Percentiles rank a stretch among this genome's conserved stretches.
These are phyloP conservation scores for Cytospora paraplurivora DNA, from an alignment of 2,329 filamentous ascomycete genomes.

Conservation along the genomic window DNA sequence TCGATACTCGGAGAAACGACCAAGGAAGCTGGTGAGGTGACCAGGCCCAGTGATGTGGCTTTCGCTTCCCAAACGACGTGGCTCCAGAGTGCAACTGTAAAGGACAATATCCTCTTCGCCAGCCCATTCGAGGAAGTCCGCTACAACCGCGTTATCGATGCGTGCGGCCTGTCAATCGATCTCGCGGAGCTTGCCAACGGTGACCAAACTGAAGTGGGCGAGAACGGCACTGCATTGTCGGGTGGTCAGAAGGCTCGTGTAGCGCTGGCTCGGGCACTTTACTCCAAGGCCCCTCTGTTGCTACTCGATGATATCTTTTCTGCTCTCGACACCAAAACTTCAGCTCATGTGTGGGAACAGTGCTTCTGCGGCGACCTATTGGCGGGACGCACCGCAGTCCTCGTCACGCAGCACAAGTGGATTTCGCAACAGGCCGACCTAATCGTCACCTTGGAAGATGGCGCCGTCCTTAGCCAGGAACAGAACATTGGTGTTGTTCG, in stretches of 20 bases:
- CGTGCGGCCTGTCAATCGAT: slow-evolving; percentile 56
- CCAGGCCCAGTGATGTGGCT: slow-evolving; percentile 54
- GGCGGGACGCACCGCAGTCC: slow-evolving; percentile 54
- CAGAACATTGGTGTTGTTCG: slow-evolving; percentile 50
- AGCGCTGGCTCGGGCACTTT: slow-evolving; percentile 58
- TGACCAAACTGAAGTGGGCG: slow-evolving; percentile 56
- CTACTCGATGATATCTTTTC: slow-evolving; percentile 63
- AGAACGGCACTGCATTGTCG: slow-evolving; percentile 57
- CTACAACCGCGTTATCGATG: slow-evolving; percentile 58
- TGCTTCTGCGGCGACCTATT: slow-evolving; percentile 60
- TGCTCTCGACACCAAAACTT: slow-evolving; percentile 60
- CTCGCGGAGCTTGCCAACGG: slow-evolving; percentile 52
- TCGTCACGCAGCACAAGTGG: slow-evolving; percentile 60
- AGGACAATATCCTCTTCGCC: slow-evolving; percentile 58
- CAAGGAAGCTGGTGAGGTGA: slow-evolving; percentile 50
- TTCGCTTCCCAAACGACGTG: slow-evolving; percentile 61
- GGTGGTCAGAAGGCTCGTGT: slow-evolving; percentile 60
- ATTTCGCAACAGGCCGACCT: slow-evolving; percentile 54
- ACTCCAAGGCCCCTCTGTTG: slow-evolving; percentile 57
- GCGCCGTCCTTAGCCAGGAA: slow-evolving; percentile 44
- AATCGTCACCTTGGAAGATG: slow-evolving; percentile 49
- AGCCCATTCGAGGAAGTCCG: slow-evolving; percentile 52
- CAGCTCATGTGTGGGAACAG: slow-evolving; percentile 56
- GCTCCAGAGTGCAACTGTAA: slow-evolving; percentile 59
- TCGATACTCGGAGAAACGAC: slow-evolving; percentile 58